Conservation (phyloP, 1,139 yeast species). For the Geotrichum europaeum region DNA sequence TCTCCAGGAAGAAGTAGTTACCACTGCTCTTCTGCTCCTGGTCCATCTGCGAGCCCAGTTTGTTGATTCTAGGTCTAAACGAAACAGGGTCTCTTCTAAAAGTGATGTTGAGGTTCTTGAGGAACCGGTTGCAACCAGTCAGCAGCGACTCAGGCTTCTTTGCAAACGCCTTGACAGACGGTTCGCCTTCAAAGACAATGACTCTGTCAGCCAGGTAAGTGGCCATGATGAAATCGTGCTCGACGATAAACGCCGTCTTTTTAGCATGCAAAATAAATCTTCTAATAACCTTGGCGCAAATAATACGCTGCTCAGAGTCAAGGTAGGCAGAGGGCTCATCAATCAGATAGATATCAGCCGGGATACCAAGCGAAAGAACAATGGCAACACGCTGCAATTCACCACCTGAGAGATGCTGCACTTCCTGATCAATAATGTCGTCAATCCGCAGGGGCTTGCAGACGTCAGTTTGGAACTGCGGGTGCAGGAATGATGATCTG, state of each 20-base stretch:
- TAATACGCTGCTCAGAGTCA: slow-evolving; percentile 98
- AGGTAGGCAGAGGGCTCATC: slow-evolving; percentile 98
- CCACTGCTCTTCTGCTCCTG: slow-evolving; percentile 90
- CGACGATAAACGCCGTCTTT: slow-evolving; percentile 96
- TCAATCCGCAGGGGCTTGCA: slow-evolving; percentile 92
- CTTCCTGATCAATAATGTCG: slow-evolving; percentile 94
- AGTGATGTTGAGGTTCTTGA: slow-evolving; percentile 94
- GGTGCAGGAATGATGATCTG: slow-evolving; percentile 87
- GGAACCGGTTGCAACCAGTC: slow-evolving; percentile 95
- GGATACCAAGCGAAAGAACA: slow-evolving; percentile 86
- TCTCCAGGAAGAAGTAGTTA: slow-evolving; percentile 91
- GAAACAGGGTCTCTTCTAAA: slow-evolving; percentile 99
- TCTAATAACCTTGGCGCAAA: slow-evolving; percentile 96
- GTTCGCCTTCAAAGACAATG: slow-evolving; percentile 93
- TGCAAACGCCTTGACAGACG: slow-evolving; percentile 78
- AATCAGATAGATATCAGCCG: slow-evolving; percentile 91
- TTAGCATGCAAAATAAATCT: slow-evolving; percentile 92
- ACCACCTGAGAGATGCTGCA: slow-evolving; percentile 97
- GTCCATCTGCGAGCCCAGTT: slow-evolving; percentile 96
- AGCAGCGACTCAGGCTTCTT: slow-evolving; percentile 84
- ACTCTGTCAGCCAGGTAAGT: slow-evolving; percentile 97
- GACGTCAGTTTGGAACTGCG: slow-evolving; percentile 97
- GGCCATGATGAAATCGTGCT: slow-evolving; percentile 99
- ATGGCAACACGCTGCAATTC: slow-evolving; percentile 99
- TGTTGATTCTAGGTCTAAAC: slow-evolving; percentile 96